These are phyloP conservation scores for Ottelia alismoides DNA, from an alignment of 106 monocot species.

Conservation along the genomic window DNA sequence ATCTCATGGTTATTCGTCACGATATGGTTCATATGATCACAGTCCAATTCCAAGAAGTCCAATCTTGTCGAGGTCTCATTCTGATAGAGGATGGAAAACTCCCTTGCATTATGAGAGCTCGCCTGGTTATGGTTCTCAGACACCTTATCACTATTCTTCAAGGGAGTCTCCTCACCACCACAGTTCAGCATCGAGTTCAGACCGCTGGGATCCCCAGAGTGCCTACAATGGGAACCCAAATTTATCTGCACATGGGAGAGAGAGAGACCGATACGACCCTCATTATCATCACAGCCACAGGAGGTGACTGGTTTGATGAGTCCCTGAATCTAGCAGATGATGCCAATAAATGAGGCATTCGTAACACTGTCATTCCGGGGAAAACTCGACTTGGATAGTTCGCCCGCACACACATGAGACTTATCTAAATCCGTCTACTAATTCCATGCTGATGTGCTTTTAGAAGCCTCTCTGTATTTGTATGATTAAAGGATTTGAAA, in stretches of 20 bases:
- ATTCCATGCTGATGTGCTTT: no score
- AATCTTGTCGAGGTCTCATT: slow-evolving; percentile 33
- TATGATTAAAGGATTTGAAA: no score
- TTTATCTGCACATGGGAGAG: slow-evolving; percentile 14
- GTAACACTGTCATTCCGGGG: neutral
- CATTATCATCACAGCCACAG: slow-evolving; percentile 11
- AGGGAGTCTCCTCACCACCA: slow-evolving; percentile 11
- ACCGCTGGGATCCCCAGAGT: slow-evolving; percentile 13
- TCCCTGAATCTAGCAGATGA: neutral
- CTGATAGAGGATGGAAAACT: slow-evolving; percentile 42
- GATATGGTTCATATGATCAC: slow-evolving; percentile 42
- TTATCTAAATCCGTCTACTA: no score
- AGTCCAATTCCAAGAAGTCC: slow-evolving; percentile 22
- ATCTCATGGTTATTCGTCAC: slow-evolving; percentile 23
- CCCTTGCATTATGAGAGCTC: slow-evolving; percentile 16
- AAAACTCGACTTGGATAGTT: neutral
- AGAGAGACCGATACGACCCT: slow-evolving; percentile 25
- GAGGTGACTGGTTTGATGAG: slow-evolving; percentile 1
- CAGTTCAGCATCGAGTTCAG: slow-evolving; percentile 4
- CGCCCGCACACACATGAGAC: neutral
- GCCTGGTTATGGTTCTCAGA: slow-evolving; percentile 17
- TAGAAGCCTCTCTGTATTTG: no score
- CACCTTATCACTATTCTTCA: slow-evolving; percentile 14
- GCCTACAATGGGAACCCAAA: slow-evolving; percentile 6
- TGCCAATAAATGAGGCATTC: neutral